Base-by-base conservation (phyloP, 2,329 filamentous ascomycete genomes). In the Aspergillus texensis region DNA sequence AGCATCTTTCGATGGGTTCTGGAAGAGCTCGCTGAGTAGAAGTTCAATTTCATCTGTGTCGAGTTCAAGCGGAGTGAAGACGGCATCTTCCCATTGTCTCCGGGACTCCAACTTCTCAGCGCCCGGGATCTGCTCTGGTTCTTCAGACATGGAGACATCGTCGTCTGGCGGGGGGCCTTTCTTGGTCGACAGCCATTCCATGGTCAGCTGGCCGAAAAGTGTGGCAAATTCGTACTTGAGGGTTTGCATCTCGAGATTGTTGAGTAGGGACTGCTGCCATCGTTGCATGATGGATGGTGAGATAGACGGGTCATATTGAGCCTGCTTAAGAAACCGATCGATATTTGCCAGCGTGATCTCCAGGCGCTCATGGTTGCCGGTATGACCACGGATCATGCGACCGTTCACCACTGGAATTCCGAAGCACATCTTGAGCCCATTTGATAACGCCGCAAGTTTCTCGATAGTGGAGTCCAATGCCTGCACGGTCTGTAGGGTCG, bases 201-300 rank as follows among this genome's bases (percentile, higher is more conserved):
- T 66, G 0, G 64, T 66, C 5, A 66, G 43, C 59, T 64, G 62
- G 5, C 58, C 62, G 10, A 66, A 66, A 12, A 66, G 30, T 2
- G 64, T 64, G 2, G 64, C 64, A 28, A 64, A 66, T 48, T 66
- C 64, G n/a, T 64, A 66, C 14, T 66, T 66, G 11, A 62, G 36
- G 0, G 64, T 66, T 57, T 66, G 64, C 12, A 60, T 50, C 6
- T 66, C 56, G 2, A 66, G 61, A 45, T 62, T n/a, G 3, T 12
- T 21, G 2, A 66, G 30, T n/a, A 66, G 41, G 6, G 59, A 60
- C 28, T 53, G 55, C 3, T 39, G 56, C 64, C 64, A 66, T 14
- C 62, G 64, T 9, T 59, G 59, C 8, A 64, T 14, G 3, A 53
- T 64, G 34, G 57, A 21, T 3, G n/a, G 19, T 2, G 64, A 66